Percentiles rank a stretch among this genome's conserved stretches.
phyloP scores from a whole-genome alignment of 106 monocot genomes.

The Agapanthus africanus region DNA sequence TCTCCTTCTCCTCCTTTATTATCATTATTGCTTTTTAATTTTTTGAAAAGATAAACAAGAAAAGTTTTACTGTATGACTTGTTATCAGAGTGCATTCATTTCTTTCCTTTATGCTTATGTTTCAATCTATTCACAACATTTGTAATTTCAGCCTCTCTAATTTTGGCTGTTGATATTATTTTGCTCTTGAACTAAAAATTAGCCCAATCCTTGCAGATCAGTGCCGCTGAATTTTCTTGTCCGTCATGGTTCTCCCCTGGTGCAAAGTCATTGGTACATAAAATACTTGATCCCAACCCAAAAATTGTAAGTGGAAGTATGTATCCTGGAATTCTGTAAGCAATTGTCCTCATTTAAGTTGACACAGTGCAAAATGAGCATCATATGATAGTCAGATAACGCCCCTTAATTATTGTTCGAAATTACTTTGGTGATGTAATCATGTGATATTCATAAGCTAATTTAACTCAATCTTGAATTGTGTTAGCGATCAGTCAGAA shows the following conservation, averaged over 20 bases:
- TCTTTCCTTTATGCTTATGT: not conserved
- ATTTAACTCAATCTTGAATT: no score
- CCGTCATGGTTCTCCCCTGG: conserved; percentile 77
- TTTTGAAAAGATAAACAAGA: no score
- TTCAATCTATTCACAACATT: not conserved
- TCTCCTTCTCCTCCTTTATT: no score
- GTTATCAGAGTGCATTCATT: not conserved
- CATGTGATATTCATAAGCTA: no score
- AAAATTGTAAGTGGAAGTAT: conserved; percentile 47
- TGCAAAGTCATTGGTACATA: conserved; percentile 58
- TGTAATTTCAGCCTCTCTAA: not conserved
- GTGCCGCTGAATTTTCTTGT: conserved; percentile 73
- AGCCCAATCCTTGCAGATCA: conserved; percentile 42
- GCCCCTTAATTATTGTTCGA: no score
- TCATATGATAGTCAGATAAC: no score
- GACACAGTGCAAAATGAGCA: no score
- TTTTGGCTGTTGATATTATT: not conserved
- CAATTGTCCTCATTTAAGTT: no score
- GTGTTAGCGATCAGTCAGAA: no score
- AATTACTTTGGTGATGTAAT: no score
- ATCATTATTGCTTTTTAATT: no score
- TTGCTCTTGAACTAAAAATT: conserved; percentile 1
- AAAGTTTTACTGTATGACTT: not conserved
- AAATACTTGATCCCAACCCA: conserved; percentile 91
- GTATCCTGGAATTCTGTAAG: no score